A percentile compares a stretch with the other conserved stretches of the same genome.
Evolutionary conservation across 305 asterid genomes (phyloP).

Genomic region (Andrographis paniculata): DNA sequence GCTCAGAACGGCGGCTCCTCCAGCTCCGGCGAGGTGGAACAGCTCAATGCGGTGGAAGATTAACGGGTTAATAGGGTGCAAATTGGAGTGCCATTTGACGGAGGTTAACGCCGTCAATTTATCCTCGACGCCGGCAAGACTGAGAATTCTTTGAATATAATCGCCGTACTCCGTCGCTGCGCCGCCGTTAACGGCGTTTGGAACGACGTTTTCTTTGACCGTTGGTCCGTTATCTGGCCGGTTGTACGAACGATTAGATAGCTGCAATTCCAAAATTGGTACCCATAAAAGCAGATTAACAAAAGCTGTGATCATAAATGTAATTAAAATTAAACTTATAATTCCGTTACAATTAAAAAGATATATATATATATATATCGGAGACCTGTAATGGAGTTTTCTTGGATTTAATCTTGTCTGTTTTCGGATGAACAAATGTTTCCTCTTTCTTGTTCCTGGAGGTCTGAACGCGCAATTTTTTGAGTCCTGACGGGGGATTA

Average conservation of each 20-base stretch:
- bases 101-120: constrained; percentile 23
- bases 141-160: constrained; percentile 48
- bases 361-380: not conserved
- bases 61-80: constrained; percentile 53
- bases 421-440: too few species aligned
- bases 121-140: constrained; percentile 33
- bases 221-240: constrained; percentile 18
- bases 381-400: too few species aligned
- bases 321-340: too few species aligned
- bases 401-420: too few species aligned
- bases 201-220: too few species aligned
- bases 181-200: constrained; percentile 23
- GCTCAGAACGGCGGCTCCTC: constrained; percentile 12
- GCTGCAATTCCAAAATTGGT: constrained; percentile 26
- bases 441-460: too few species aligned
- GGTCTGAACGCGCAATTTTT: constrained; percentile 26
- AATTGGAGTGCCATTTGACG: constrained; percentile 30
- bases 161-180: constrained; percentile 24
- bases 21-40: constrained; percentile 21
- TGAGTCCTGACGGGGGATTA: constrained; percentile 12
- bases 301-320: too few species aligned
- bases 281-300: too few species aligned
- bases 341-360: not conserved
- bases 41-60: constrained; percentile 49
- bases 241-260: constrained; percentile 43